Evolutionary conservation across 768 basidiomycete species (phyloP).

Genomic region (Ramaria rubella): DNA sequence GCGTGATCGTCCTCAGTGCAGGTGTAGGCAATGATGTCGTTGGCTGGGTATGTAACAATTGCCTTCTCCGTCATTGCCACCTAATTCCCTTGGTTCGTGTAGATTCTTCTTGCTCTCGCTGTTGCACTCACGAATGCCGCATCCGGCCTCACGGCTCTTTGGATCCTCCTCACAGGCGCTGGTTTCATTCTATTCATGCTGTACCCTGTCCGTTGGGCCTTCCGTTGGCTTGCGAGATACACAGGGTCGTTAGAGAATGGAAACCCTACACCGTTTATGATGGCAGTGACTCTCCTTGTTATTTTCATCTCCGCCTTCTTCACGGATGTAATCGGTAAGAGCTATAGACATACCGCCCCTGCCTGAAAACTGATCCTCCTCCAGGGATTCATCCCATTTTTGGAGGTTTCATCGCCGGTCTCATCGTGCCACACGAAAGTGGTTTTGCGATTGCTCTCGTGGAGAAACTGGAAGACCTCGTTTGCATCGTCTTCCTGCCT

Average conservation of each 20-base stretch:
- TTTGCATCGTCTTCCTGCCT: constrained; percentile 67
- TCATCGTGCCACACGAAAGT: constrained; percentile 78
- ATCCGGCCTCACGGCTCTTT: constrained; percentile 68
- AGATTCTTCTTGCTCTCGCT: constrained; percentile 77
- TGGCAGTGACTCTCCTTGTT: constrained; percentile 71
- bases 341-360: constrained; percentile 37
- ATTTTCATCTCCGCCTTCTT: constrained; percentile 74
- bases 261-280: constrained; percentile 65
- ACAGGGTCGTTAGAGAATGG: constrained; percentile 70
- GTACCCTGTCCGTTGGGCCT: constrained; percentile 57
- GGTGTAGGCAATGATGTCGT: constrained; percentile 72
- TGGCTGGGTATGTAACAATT: constrained; percentile 8
- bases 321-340: constrained; percentile 80
- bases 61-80: background rate
- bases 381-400: constrained; percentile 23
- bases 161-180: constrained; percentile 61
- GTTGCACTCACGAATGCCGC: constrained; percentile 80
- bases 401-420: constrained; percentile 75
- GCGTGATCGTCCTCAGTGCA: constrained; percentile 72
- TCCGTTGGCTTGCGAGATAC: constrained; percentile 56
- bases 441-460: constrained; percentile 75
- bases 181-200: constrained; percentile 64
- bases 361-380: constrained; percentile 10
- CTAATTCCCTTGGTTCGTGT: constrained; percentile 39
- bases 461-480: constrained; percentile 85